Evolutionary conservation across 768 basidiomycete genomes (phyloP), one percentile per base, ranked within the genome.

Genomic region (Tylopilus cervinicoccineus): DNA sequence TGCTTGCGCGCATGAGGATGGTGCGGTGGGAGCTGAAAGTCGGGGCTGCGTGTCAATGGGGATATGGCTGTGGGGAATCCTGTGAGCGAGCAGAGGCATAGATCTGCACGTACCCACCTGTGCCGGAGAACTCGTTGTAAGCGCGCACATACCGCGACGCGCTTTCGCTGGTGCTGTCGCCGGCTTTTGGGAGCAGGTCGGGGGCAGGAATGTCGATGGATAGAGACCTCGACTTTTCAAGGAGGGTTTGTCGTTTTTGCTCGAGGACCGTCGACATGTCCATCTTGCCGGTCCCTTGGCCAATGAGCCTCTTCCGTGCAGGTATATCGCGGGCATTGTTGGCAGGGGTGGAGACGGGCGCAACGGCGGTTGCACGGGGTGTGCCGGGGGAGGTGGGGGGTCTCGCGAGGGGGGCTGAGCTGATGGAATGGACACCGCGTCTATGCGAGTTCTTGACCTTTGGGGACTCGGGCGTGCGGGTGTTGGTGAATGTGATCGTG

Each of bases 401-500:
- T 48, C 84, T 77, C 5, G 89, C 80, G 37, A 92, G 71, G 0
- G 88, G 88, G 1, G 86, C 90, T 43, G 86, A 87, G 60, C 86
- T 89, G 58, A 92, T 83, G 0, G 88, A 90, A 63, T 92, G 89
- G 0, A 81, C 81, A 10, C 80, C 80, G 8, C 88, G 81, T 62
- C 76, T 84, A 62, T 92, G 87, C 0, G 74, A 57, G 52, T 65
- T 63, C 33, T 48, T 72, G 52, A 41, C 55, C 54, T 54, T 66
- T 12, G 67, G 72, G 0, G 69, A 58, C 38, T 73, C 63, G 5
- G 81, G 75, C 0, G 82, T 74, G 23, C 81, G 81, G 5, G 83
- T 84, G 64, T 95, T 96, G 42, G 87, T 85, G 67, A 96, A 92
- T 0, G 88, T 86, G 55, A 97, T 83, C 4, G 82, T 86, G 12